Percentiles rank a stretch among this genome's conserved stretches.
phyloP scores from a whole-genome alignment of 2,329 filamentous ascomycete genomes.

The Talaromyces amestolkiae region DNA sequence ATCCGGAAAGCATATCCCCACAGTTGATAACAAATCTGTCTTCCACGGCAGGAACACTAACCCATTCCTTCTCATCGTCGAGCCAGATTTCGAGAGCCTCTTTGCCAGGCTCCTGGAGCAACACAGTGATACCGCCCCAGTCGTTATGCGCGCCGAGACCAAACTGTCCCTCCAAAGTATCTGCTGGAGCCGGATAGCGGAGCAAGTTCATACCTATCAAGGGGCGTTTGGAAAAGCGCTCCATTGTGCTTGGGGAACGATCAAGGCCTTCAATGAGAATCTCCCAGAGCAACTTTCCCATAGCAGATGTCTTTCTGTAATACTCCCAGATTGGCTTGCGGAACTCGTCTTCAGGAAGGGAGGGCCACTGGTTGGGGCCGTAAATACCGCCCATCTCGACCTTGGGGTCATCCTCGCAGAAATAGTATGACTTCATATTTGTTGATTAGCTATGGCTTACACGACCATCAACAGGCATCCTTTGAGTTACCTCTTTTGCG shows the following conservation, averaged over 20 bases:
- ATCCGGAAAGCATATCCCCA: conserved; percentile 28
- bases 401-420: background rate
- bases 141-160: conserved; percentile 31
- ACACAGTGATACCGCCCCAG: conserved; percentile 28
- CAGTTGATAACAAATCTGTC: conserved; percentile 33
- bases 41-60: conserved; percentile 38
- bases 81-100: conserved; percentile 27
- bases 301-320: conserved; percentile 24
- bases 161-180: conserved; percentile 32
- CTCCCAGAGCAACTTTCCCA: background rate
- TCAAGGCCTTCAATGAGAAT: background rate
- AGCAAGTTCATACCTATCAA: background rate
- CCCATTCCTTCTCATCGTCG: conserved; percentile 25
- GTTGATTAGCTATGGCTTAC: background rate
- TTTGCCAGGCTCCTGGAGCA: conserved; percentile 25
- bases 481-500: conserved; percentile 25
- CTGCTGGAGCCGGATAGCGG: conserved; percentile 43
- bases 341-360: conserved; percentile 31
- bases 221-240: background rate
- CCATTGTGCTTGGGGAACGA: background rate
- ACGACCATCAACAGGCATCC: background rate
- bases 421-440: background rate
- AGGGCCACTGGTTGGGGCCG: conserved; percentile 35
- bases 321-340: conserved; percentile 25
- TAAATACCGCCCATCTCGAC: conserved; percentile 8